Base-by-base conservation (phyloP, 352 stramenopile species). In the Pythium rishiriense region DNA sequence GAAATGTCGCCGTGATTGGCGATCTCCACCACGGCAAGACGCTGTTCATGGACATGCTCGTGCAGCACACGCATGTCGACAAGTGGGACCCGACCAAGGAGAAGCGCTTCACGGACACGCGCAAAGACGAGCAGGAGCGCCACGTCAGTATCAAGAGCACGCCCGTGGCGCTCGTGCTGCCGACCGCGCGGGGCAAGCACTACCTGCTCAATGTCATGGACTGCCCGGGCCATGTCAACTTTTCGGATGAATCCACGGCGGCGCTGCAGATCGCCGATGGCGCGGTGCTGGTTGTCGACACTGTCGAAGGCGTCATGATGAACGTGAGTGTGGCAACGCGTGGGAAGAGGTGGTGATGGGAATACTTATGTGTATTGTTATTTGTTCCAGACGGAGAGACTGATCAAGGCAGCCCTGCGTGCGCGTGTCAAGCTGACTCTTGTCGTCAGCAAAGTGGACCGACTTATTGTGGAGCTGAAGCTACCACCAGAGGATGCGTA, bases 401-500 rank as follows among this genome's bases (percentile, higher is more conserved):
- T 98, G 21, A 82, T 99, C 39, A 88, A 95, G 66, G 93, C 98
- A 42, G 91, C 95, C 25, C 75, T 99, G 45, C 68, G 80, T 17
- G 88, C 98, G 35, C 88, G 94, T 28, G 69, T 99, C 22, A 73
- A 89, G 17, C 72, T 99, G 2, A 75, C 91, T 12, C 78, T 99
- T 21, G 84, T 95, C 31, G 68, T 99, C 41, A 99, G 98, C 75
- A 99, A 99, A 75, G 86, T 99, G 42, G 98, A 99, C 76, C 94
- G 98, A 0, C 75, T 99, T 17, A 98, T 99, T 68, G 88, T 99
- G 25, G 98, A 99, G 72, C 83, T 99, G 41, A 99, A 99, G 75
- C 70, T 99, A 11, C 97, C 97, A 7, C 97, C 98, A 0, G 78
- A 84, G 8, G 98, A 99, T 76, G 94, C 96, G 42, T 99, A 99